Evolutionary conservation across 2,329 filamentous ascomycete genomes (phyloP).

Genomic region (Zalaria sp.): DNA sequence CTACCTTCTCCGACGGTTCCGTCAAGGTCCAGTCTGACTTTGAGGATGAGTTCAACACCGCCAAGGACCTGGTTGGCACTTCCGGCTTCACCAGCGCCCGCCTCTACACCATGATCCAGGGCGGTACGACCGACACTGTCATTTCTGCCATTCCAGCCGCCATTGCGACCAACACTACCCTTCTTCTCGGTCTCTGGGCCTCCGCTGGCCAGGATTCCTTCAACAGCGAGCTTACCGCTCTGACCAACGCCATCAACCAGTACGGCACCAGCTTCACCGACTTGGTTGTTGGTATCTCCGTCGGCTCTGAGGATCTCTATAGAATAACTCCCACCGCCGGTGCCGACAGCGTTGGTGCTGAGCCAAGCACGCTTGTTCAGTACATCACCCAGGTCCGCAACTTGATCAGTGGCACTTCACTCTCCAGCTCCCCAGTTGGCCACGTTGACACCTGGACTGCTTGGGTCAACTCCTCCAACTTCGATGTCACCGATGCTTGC

Average conservation of each 20-base stretch:
- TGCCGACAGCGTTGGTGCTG: constrained; percentile 47
- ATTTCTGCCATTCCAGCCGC: constrained; percentile 66
- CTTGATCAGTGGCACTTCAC: constrained; percentile 47
- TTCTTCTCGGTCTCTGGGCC: constrained; percentile 75
- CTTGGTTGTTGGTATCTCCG: constrained; percentile 66
- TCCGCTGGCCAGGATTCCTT: constrained; percentile 50
- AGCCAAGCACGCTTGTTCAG: constrained; percentile 45
- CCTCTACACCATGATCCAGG: constrained; percentile 65
- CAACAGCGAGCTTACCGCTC: constrained; percentile 58
- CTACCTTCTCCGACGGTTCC: constrained; percentile 44
- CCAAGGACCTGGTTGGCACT: constrained; percentile 49
- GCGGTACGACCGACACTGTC: constrained; percentile 46
- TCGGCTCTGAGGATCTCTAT: constrained; percentile 66
- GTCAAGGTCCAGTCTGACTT: constrained; percentile 48
- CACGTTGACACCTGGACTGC: constrained; percentile 78
- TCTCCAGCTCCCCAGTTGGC: constrained; percentile 45
- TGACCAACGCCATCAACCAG: constrained; percentile 52
- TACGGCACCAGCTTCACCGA: constrained; percentile 53
- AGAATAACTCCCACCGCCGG: constrained; percentile 30
- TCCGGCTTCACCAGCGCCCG: constrained; percentile 54
- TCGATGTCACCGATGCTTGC: constrained; percentile 49
- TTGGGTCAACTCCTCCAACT: constrained; percentile 61
- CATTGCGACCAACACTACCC: constrained; percentile 61
- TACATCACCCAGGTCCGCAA: constrained; percentile 59
- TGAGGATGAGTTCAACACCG: constrained; percentile 54